A percentile compares a stretch with the other conserved stretches of the same genome.
Conservation (phyloP, 2,329 filamentous ascomycete species). For the Diplodia sapinea region DNA sequence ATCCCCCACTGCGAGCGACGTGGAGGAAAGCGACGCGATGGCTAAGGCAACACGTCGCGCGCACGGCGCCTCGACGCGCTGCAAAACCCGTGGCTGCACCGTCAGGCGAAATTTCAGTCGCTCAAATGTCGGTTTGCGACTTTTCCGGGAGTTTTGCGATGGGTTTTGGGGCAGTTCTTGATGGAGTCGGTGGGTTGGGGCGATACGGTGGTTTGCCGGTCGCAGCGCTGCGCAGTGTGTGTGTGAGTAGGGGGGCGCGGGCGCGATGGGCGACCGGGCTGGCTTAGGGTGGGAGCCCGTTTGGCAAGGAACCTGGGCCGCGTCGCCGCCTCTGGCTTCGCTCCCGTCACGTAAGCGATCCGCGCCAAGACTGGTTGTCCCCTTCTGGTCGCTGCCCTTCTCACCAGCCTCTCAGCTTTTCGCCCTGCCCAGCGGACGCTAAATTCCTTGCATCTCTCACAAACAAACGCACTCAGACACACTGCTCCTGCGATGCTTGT, state of each 20-base stretch:
- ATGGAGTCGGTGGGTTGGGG: conserved; percentile 29
- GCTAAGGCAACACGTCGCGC: conserved; percentile 23
- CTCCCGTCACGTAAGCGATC: conserved; percentile 26
- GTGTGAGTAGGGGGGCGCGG: conserved; percentile 23
- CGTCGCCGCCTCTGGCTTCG: conserved; percentile 5
- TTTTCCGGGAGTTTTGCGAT: conserved; percentile 29
- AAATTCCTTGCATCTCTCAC: not conserved
- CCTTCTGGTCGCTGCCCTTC: not conserved
- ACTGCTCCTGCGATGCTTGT: not conserved
- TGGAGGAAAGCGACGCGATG: conserved; percentile 10
- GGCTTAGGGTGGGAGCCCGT: conserved; percentile 23
- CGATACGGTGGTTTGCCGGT: conserved; percentile 30
- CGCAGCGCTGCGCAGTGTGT: conserved; percentile 21
- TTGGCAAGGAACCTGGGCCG: conserved; percentile 14
- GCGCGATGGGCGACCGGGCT: conserved; percentile 4
- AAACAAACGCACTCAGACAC: not conserved
- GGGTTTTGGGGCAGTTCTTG: conserved; percentile 25
- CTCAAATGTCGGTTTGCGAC: conserved; percentile 19
- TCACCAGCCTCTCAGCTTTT: not conserved
- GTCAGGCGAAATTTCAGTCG: conserved; percentile 12
- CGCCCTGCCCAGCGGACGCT: not conserved
- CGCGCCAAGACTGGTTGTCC: conserved; percentile 11
- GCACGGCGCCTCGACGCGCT: conserved; percentile 25
- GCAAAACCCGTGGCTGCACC: conserved; percentile 10
- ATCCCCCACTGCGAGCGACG: conserved; percentile 30